Evolutionary conservation across 805 yeast genomes (phyloP).

Genomic region (Ogataea pignaliae): DNA sequence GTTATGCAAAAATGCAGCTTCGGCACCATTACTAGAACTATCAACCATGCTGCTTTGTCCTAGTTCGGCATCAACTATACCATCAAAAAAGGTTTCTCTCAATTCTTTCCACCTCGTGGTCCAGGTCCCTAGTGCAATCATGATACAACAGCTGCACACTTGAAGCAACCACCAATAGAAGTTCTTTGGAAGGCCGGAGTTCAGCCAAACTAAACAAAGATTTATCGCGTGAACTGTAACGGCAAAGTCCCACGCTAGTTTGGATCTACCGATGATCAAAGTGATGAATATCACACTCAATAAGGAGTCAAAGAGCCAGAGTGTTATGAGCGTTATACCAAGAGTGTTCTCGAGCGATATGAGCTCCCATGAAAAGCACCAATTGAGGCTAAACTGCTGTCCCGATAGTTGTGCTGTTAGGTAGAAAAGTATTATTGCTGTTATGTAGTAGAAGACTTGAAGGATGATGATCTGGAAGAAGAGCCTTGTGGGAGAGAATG

Average conservation of each 20-base stretch:
- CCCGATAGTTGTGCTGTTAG: conserved; percentile 69
- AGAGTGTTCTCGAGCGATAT: conserved; percentile 71
- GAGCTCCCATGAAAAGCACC: conserved; percentile 80
- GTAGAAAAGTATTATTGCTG: conserved; percentile 64
- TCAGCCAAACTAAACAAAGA: conserved; percentile 61
- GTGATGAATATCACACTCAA: conserved; percentile 82
- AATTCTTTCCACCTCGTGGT: conserved; percentile 89
- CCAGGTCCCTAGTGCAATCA: conserved; percentile 84
- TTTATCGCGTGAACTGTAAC: conserved; percentile 85
- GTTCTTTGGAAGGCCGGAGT: conserved; percentile 64
- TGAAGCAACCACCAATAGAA: conserved; percentile 86
- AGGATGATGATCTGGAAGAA: conserved; percentile 70
- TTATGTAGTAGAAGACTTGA: conserved; percentile 72
- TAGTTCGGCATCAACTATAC: conserved; percentile 59
- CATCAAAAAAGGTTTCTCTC: conserved; percentile 84
- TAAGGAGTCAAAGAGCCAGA: conserved; percentile 83
- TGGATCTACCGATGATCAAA: conserved; percentile 84
- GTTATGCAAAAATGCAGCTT: no score
- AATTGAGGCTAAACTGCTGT: conserved; percentile 55
- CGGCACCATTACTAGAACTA: conserved; percentile 3
- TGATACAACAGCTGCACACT: conserved; percentile 55
- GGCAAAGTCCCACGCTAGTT: conserved; percentile 95
- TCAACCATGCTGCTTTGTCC: conserved; percentile 26
- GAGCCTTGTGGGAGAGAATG: conserved; percentile 50
- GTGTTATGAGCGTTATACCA: conserved; percentile 66